Percentiles rank a stretch among this genome's conserved stretches.
Evolutionary conservation across 495 filamentous ascomycete species (phyloP).

Genomic region (Cetradonia linearis): DNA sequence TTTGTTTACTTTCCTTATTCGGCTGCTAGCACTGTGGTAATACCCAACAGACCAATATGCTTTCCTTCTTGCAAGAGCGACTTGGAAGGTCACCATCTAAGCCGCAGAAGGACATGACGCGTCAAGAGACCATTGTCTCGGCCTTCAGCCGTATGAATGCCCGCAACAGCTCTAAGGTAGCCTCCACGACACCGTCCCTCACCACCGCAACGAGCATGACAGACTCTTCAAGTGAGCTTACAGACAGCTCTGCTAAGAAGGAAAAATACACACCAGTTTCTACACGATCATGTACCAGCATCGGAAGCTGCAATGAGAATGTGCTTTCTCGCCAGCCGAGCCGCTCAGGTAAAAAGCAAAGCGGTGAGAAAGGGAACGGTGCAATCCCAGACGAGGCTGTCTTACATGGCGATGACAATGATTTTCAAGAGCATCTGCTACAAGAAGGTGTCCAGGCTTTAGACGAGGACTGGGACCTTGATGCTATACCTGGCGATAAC

Average conservation of each 20-base stretch:
- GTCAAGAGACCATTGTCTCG: conserved; percentile 22
- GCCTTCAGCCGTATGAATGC: conserved; percentile 17
- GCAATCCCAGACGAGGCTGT: conserved; percentile 37
- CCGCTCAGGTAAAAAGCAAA: conserved; percentile 31
- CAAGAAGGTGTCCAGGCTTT: conserved; percentile 40
- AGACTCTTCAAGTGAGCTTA: conserved; percentile 29
- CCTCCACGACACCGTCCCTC: conserved; percentile 24
- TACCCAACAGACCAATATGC: conserved; percentile 10
- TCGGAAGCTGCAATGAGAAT: conserved; percentile 46
- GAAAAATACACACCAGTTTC: conserved; percentile 9
- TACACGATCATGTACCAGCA: conserved; percentile 35
- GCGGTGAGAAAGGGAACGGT: conserved; percentile 28
- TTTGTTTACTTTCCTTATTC: conserved; percentile 12
- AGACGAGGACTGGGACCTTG: conserved; percentile 35
- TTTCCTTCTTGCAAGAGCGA: conserved; percentile 22
- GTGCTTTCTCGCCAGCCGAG: conserved; percentile 38
- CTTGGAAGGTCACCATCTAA: conserved; percentile 16
- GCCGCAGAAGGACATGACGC: conserved; percentile 19
- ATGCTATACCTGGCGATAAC: conserved; percentile 28
- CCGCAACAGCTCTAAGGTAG: conserved; percentile 8
- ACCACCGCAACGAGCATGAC: conserved; percentile 33
- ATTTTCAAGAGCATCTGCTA: conserved; percentile 32
- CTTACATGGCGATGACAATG: conserved; percentile 30
- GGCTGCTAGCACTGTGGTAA: background rate
- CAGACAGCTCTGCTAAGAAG: conserved; percentile 19